Conservation (phyloP, 2,329 filamentous ascomycete genomes). For the Ceratocystis harringtonii region DNA sequence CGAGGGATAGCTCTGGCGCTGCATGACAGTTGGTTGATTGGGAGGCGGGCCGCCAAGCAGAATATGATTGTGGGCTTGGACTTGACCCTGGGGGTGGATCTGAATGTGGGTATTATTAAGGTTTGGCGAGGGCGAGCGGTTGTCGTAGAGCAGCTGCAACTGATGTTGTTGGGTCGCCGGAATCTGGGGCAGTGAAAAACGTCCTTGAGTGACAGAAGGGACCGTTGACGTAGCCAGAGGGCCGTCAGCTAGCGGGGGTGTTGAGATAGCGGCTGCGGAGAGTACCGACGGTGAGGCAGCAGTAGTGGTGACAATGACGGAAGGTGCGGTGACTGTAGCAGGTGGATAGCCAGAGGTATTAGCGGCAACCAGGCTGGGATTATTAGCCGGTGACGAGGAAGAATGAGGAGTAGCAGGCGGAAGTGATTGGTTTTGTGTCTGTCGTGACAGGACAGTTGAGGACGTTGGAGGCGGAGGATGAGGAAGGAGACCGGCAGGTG, state of each 20-base stretch:
- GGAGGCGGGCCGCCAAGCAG: conserved; percentile 17
- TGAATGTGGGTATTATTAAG: conserved; percentile 28
- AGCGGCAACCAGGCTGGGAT: conserved; percentile 22
- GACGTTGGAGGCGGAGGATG: neutral
- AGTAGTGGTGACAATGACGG: conserved; percentile 15
- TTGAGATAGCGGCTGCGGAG: conserved; percentile 1
- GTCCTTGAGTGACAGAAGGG: conserved; percentile 3
- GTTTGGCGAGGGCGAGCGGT: conserved; percentile 22
- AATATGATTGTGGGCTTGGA: no score
- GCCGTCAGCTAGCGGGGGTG: conserved; percentile 3
- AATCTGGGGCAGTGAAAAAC: conserved; percentile 11
- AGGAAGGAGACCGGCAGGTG: conserved; percentile 7
- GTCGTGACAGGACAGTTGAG: neutral
- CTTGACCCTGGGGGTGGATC: neutral
- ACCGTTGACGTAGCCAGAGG: neutral
- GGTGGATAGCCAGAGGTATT: conserved; percentile 23
- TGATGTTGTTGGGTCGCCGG: conserved; percentile 8
- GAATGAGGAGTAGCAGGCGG: neutral
- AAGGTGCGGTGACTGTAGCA: neutral
- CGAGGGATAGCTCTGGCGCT: conserved; percentile 35
- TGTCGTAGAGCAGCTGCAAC: conserved; percentile 10
- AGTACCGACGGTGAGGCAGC: neutral
- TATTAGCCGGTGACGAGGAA: conserved; percentile 2
- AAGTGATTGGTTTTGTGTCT: no score
- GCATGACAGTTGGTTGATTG: conserved; percentile 37